Evolutionary conservation across 306 rosid species (phyloP), one percentile per base, ranked within the genome.

Genomic region (Cyamopsis tetragonoloba): DNA sequence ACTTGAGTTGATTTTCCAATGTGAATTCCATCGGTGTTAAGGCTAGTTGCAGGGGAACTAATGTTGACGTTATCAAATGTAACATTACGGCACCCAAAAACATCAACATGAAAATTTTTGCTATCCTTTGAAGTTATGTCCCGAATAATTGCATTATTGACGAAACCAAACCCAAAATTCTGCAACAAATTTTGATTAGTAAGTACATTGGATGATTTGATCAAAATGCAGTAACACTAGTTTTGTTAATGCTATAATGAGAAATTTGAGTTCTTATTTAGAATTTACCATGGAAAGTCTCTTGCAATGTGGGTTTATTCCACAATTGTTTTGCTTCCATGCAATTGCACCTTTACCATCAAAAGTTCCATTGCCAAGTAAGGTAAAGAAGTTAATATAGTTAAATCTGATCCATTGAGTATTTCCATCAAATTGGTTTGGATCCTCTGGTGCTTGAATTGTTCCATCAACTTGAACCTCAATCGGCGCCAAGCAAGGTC

Each of bases 21-120:
- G 43, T 82, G 83, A 6, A 79, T 79, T 58, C 87, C 85, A 31
- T 82, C 83, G 0, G 83, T 85, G 24, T 77, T 82, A 0, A 3
- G 18, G 50, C 81, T 85, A 3, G 44, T 11, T 24, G 7, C 19
- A 0, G 78, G 85, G 5, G 87, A 68, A 23, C n/a, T 46, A 7
- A 81, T 18, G 18, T 35, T 73, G 0, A 82, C 4, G 6, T 54
- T 23, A 1, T 13, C 6, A n/a, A 85, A 70, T 10, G 78, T 72
- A 2, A 85, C 11, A 28, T 79, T 64, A 5, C 47, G 27, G 57
- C 80, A 73, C 3, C 68, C 75, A 1, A 72, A 13, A 18, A 76
- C 65, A 46, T 66, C 76, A 2, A 80, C 22, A 62, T 81, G 86
- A 48, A 78, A 81, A 20, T 55, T 22, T 15, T 84, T 82, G 22